Base-by-base conservation (phyloP, 768 basidiomycete species). In the Kwoniella dendrophila region DNA sequence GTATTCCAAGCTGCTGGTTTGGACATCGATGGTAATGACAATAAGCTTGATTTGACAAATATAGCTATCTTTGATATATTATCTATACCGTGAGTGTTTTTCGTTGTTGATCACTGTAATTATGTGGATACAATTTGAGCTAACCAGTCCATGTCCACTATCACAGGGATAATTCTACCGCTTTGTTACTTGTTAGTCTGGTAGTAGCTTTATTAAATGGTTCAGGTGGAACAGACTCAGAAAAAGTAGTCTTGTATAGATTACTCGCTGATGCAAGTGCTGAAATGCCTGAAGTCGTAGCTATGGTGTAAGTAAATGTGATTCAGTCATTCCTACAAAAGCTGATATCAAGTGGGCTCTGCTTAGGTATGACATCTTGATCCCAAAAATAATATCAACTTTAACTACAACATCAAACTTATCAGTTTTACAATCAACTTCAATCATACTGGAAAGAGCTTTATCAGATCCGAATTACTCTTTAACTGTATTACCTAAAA, bases 161-260 rank as follows among this genome's bases (percentile, higher is more conserved):
- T n/a, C n/a, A 26, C 49, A 76, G 74, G 7, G 88, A 92, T 66
- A 74, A 81, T 49, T 84, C 82, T 14, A 84, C 83, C 4, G 90
- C 90, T 1, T 81, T 95, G 8, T 83, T 94, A 10, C 82, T 86
- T 4, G 84, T 86, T 41, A 88, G 90, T 0, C 88, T 94, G 71
- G 82, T 87, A 38, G 85, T 86, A 2, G 86, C 88, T 1, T 89
- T 94, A 78, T 82, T 93, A 14, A 81, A 81, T 47, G 81, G 81
- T 44, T 88, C 85, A 6, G 87, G 89, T 1, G 87, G 90, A 71
- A 86, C 88, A 2, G 89, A 91, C 64, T 82, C 83, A 1, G 93
- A 96, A 79, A 87, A 87, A 1, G 85, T 90, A 74, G 87, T 93
- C 40, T 77, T 94, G 45, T 93, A 88, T 76, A 83, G 83, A 48